phyloP scores from a whole-genome alignment of 2,329 filamentous ascomycete genomes.

The Aspergillus pseudonomiae region DNA sequence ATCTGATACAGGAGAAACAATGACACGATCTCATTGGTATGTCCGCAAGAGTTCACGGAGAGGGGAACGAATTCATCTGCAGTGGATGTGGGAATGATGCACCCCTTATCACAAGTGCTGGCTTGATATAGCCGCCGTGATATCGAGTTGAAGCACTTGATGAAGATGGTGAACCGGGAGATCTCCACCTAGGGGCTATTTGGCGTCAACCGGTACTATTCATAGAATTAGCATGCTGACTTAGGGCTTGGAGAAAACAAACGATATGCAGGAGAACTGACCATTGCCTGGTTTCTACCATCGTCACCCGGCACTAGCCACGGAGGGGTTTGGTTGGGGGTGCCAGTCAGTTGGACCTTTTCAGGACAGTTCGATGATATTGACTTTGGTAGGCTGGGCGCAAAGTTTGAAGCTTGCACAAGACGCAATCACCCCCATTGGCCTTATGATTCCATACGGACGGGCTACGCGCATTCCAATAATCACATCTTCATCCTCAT shows the following conservation, averaged over 20 bases:
- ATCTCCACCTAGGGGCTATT: neutral
- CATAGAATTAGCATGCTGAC: conserved; percentile 1
- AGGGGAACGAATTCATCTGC: neutral
- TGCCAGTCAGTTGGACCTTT: neutral
- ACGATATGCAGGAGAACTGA: neutral
- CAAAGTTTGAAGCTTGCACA: neutral
- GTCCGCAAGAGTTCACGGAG: neutral
- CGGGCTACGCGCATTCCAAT: neutral
- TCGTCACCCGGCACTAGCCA: neutral
- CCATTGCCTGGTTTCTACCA: neutral
- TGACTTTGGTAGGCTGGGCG: neutral
- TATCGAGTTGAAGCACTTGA: neutral
- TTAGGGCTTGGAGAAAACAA: neutral
- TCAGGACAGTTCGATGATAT: neutral
- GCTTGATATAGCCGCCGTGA: neutral
- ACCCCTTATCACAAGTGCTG: neutral
- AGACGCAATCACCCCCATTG: neutral
- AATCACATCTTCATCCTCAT: neutral
- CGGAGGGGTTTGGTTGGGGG: neutral
- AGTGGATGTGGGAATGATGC: neutral
- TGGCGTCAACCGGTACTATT: neutral
- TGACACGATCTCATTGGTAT: neutral
- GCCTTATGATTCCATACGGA: neutral
- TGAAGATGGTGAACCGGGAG: neutral
- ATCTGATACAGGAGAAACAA: neutral